These are phyloP conservation scores for Emergomyces pasteurianus DNA, from an alignment of 2,329 filamentous ascomycete genomes.

Conservation along the genomic window DNA sequence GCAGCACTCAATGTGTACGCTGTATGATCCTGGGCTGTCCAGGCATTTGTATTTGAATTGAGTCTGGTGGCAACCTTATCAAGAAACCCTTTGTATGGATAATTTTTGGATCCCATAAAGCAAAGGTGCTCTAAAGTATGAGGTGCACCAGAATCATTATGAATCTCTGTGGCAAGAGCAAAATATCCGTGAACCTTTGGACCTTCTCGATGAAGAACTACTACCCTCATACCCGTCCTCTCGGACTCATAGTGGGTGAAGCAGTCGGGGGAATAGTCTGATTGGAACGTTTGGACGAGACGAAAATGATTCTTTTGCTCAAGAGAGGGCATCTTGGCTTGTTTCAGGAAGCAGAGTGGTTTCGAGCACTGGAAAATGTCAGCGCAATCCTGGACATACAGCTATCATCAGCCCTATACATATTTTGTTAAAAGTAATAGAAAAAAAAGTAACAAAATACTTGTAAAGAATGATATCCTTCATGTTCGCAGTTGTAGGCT, in stretches of 20 bases:
- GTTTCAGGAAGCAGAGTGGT: not conserved
- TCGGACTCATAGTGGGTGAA: slow-evolving; percentile 95
- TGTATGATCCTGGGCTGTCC: slow-evolving; percentile 93
- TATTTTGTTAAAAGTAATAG: not conserved
- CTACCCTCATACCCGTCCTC: slow-evolving; percentile 84
- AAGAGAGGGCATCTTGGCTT: slow-evolving; percentile 43
- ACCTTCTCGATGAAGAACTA: slow-evolving; percentile 82
- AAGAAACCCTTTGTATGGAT: slow-evolving; percentile 86
- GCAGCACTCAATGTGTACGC: slow-evolving; percentile 92
- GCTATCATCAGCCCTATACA: not conserved
- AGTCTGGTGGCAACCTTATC: slow-evolving; percentile 89
- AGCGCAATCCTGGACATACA: not conserved
- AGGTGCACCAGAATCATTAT: slow-evolving; percentile 89
- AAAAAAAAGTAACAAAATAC: not conserved
- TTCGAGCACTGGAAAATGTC: not conserved
- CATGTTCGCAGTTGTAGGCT: not conserved
- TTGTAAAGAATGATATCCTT: not conserved
- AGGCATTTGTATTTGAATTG: slow-evolving; percentile 91
- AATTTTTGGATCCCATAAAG: slow-evolving; percentile 87
- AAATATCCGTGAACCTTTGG: slow-evolving; percentile 96
- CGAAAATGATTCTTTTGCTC: slow-evolving; percentile 53
- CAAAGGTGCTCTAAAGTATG: slow-evolving; percentile 74
- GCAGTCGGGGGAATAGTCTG: slow-evolving; percentile 76
- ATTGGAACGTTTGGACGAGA: slow-evolving; percentile 71
- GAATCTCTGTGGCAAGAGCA: slow-evolving; percentile 88